Base-by-base conservation (phyloP, 495 filamentous ascomycete genomes). In the Penicillium egyptiacum region DNA sequence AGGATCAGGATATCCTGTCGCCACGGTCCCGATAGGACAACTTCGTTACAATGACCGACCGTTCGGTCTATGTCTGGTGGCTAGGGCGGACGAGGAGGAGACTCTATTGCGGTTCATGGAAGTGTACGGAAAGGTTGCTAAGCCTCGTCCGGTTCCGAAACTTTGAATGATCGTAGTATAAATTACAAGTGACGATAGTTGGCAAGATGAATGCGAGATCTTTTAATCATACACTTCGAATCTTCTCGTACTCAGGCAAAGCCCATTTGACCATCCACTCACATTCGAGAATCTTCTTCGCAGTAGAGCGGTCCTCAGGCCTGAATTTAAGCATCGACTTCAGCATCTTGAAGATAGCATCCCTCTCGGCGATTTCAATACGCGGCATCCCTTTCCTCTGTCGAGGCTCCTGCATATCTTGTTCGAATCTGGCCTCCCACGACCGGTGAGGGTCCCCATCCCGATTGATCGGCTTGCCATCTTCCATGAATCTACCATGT, bases 221-320 rank as follows among this genome's bases (percentile, higher is more conserved):
- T n/a, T n/a, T 4, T 42, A 42, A 42, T 31, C 23, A 42, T 42
- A 53, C 31, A 25, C 37, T 31, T 45, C 26, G 41, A 33, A 55
- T 63, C 48, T 63, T 63, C 19, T 49, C 50, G 19, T 58, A 61
- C 40, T 63, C 61, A 39, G 66, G 66, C 26, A 65, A 41, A 53
- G 61, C 66, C 66, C 65, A 69, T 41, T 56, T 61, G 1, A 57
- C 58, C 66, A 67, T 82, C 81, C 62, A 72, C 63, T 62, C 80
- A n/a, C 39, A 71, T 14, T 65, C 57, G 12, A 76, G 56, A 25
- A 75, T 55, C 33, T 72, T 55, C 49, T 62, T 50, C 2, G 67
- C 55, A 59, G 65, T 61, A 17, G 62, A 53, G 17, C 73, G 62
- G 42, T 64, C 57, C 33, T 69, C 66, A 7, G 73, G 66, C 41